A percentile compares a stretch with the other conserved stretches of the same genome.
These are phyloP conservation scores for Pleurozium schreberi DNA, from an alignment of 225 moss, liverwort and hornwort species.

Conservation along the genomic window DNA sequence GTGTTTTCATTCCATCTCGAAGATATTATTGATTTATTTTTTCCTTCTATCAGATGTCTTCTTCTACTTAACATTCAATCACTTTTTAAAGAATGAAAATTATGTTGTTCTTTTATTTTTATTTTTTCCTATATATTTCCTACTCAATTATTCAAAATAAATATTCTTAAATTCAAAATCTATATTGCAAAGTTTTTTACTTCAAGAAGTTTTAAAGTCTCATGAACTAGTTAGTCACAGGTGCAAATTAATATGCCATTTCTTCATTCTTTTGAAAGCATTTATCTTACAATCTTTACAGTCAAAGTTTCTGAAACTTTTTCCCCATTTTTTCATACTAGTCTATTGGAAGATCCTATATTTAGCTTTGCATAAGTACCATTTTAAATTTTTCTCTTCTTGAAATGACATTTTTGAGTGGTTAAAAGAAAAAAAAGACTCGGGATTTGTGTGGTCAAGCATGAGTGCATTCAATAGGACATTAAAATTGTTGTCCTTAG, in stretches of 20 bases:
- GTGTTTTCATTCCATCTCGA: not conserved
- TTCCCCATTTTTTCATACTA: not conserved
- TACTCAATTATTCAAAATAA: not conserved
- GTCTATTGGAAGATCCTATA: too few relatives aligned
- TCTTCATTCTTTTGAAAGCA: not conserved
- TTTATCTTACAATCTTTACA: not conserved
- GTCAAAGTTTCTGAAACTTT: not conserved
- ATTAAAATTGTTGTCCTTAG: not conserved
- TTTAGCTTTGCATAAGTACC: too few relatives aligned
- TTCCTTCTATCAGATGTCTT: rapidly evolving
- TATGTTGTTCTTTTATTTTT: not conserved
- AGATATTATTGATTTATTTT: not conserved
- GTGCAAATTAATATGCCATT: not conserved
- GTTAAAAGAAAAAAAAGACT: too few relatives aligned
- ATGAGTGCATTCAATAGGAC: rapidly evolving
- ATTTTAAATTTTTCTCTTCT: not conserved
- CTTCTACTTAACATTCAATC: too few relatives aligned
- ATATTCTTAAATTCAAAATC: not conserved
- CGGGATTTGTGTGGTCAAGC: rapidly evolving
- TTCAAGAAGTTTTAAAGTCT: not conserved
- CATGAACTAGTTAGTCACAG: not conserved
- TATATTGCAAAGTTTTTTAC: too few relatives aligned
- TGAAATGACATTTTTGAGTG: not conserved
- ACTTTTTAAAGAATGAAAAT: too few relatives aligned
- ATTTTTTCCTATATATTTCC: not conserved